Conservation (phyloP, 805 yeast species). For the Hanseniaspora lachancei region DNA sequence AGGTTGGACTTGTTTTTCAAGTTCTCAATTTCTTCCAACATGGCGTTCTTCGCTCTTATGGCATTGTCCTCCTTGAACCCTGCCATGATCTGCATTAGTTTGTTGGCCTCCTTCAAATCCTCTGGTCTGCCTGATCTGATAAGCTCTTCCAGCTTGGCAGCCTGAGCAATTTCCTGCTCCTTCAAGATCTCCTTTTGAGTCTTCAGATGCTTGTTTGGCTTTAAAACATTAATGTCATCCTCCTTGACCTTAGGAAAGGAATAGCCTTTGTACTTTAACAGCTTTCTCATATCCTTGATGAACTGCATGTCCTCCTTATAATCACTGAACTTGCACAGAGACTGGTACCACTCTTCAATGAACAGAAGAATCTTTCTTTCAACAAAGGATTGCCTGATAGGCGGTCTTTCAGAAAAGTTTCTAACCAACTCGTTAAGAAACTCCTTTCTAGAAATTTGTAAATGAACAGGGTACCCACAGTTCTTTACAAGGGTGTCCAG, state of each 20-base stretch:
- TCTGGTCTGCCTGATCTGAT: slow-evolving; percentile 91
- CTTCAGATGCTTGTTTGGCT: slow-evolving; percentile 75
- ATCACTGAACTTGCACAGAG: slow-evolving; percentile 77
- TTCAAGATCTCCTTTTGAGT: slow-evolving; percentile 80
- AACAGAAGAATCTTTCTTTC: slow-evolving; percentile 78
- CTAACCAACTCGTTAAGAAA: slow-evolving; percentile 86
- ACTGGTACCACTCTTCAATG: slow-evolving; percentile 94
- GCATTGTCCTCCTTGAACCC: slow-evolving; percentile 79
- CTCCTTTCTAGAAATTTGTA: slow-evolving; percentile 89
- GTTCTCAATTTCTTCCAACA: slow-evolving; percentile 71
- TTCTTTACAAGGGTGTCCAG: slow-evolving; percentile 87
- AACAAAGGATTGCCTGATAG: slow-evolving; percentile 65
- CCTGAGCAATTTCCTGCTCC: slow-evolving; percentile 85
- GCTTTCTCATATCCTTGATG: slow-evolving; percentile 89
- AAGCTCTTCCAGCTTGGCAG: slow-evolving; percentile 89
- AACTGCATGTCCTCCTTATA: slow-evolving; percentile 86
- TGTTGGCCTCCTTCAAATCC: slow-evolving; percentile 91
- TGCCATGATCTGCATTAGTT: slow-evolving; percentile 94
- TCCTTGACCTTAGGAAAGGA: slow-evolving; percentile 79
- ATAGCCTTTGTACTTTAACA: slow-evolving; percentile 81
- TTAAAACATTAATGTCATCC: slow-evolving; percentile 86
- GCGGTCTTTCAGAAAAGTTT: slow-evolving; percentile 89
- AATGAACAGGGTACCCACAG: slow-evolving; percentile 94
- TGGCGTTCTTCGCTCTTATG: slow-evolving; percentile 54
- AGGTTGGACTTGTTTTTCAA: slow-evolving; percentile 76